Evolutionary conservation across 768 basidiomycete genomes (phyloP).

Genomic region (Arthromyces matolae): DNA sequence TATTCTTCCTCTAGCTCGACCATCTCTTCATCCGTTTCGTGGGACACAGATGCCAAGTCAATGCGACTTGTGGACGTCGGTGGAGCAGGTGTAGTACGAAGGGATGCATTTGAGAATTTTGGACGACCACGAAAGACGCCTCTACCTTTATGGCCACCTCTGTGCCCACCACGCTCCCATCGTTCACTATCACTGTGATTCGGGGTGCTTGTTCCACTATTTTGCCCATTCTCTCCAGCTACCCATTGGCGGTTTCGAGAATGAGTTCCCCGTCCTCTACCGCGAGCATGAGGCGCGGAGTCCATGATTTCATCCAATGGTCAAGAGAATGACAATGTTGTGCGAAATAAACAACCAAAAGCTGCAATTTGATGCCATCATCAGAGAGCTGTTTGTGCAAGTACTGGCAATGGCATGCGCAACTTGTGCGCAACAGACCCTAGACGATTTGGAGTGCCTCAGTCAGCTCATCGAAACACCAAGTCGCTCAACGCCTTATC

Average conservation of each 20-base stretch:
- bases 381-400: too few relatives aligned
- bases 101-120: constrained; percentile 39
- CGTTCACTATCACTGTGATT: constrained; percentile 45
- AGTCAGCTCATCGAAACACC: too few relatives aligned
- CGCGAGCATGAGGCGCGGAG: constrained; percentile 12
- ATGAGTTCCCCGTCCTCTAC: constrained; percentile 22
- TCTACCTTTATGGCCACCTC: constrained; percentile 44
- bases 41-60: constrained; percentile 23
- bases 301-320: constrained; percentile 24
- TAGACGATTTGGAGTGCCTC: too few relatives aligned
- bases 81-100: constrained; percentile 28
- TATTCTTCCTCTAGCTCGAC: constrained; percentile 32
- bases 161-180: constrained; percentile 61
- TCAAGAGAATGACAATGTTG: too few relatives aligned
- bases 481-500: too few relatives aligned
- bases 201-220: constrained; percentile 31
- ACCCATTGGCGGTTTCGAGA: constrained; percentile 64
- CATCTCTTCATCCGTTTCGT: constrained; percentile 30
- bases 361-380: background rate
- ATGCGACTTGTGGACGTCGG: constrained; percentile 7
- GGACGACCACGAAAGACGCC: constrained; percentile 31
- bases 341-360: constrained; percentile 6
- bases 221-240: constrained; percentile 37
- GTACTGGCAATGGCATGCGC: too few relatives aligned
- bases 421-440: too few relatives aligned